Conservation (phyloP, 2,329 filamentous ascomycete species). For the Capronia americana region DNA sequence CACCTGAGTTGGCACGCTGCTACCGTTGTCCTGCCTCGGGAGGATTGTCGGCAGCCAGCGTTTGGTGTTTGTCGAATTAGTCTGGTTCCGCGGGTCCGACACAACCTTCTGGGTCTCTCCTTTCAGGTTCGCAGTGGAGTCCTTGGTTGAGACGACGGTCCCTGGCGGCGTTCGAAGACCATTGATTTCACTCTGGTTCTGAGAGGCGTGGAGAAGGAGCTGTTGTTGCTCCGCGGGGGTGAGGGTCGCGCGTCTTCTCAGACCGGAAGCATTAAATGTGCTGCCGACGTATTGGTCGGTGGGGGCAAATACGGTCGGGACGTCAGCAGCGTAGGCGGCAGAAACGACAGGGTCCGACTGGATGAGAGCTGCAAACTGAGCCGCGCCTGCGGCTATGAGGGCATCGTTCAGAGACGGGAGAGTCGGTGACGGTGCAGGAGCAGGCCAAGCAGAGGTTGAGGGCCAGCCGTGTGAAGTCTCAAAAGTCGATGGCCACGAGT, state of each 20-base stretch:
- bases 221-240: slow-evolving; percentile 19
- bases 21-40: slow-evolving; percentile 16
- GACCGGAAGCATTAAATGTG: not conserved
- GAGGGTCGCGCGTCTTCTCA: slow-evolving; percentile 11
- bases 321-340: slow-evolving; percentile 3
- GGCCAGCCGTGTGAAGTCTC: too few species aligned
- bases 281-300: slow-evolving; percentile 12
- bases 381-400: slow-evolving; percentile 16
- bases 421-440: slow-evolving; percentile 6
- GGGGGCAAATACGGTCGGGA: slow-evolving; percentile 10
- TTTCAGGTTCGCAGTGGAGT: slow-evolving; percentile 16
- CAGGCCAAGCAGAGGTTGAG: slow-evolving; percentile 6
- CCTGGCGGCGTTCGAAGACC: slow-evolving; percentile 14
- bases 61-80: slow-evolving; percentile 12
- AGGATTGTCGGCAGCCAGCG: slow-evolving; percentile 10
- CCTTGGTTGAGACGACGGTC: slow-evolving; percentile 14
- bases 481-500: too few species aligned
- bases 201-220: slow-evolving; percentile 14
- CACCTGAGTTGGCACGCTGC: slow-evolving; percentile 1
- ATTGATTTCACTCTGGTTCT: slow-evolving; percentile 19
- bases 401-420: slow-evolving; percentile 16
- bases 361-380: slow-evolving; percentile 17
- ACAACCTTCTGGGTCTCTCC: slow-evolving; percentile 14
- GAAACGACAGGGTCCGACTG: slow-evolving; percentile 15
- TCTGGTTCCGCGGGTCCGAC: slow-evolving; percentile 11